Conservation (phyloP, 1,139 yeast species). For the Geotrichum macrosporum region DNA sequence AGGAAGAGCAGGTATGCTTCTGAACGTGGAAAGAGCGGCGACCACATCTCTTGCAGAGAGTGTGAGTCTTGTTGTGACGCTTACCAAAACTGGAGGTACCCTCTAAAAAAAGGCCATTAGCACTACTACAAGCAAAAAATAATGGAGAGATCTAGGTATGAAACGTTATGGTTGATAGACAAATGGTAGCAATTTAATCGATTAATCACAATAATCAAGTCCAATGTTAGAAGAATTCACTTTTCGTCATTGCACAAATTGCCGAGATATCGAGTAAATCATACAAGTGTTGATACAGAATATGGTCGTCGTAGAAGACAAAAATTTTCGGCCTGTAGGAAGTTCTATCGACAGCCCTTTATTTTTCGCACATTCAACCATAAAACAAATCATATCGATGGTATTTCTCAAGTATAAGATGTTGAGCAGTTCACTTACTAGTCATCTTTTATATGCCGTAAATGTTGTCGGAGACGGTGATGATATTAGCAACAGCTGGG, state of each 20-base stretch:
- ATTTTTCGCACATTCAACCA: neutral
- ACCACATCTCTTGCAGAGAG: conserved; percentile 99
- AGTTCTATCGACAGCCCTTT: neutral
- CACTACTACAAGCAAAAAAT: neutral
- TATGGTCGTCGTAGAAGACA: neutral
- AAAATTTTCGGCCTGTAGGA: neutral
- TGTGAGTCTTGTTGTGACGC: conserved; percentile 99
- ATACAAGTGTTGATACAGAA: neutral
- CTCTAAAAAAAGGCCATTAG: conserved; percentile 66
- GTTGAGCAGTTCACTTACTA: conserved; percentile 20
- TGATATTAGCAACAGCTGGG: conserved; percentile 10
- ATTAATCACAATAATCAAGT: neutral
- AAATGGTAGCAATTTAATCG: neutral
- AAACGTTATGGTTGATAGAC: neutral
- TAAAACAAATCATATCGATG: neutral
- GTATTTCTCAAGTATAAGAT: neutral
- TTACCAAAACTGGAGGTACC: conserved; percentile 99
- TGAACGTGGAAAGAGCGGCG: conserved; percentile 98
- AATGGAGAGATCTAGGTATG: neutral
- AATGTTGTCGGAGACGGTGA: conserved; percentile 14
- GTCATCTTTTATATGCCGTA: conserved; percentile 23
- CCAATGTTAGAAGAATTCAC: neutral
- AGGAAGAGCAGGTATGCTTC: conserved; percentile 97
- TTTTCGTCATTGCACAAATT: neutral
- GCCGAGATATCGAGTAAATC: neutral